Evolutionary conservation across 306 rosid genomes (phyloP).

Genomic region (Cotoneaster glaucophyllus): DNA sequence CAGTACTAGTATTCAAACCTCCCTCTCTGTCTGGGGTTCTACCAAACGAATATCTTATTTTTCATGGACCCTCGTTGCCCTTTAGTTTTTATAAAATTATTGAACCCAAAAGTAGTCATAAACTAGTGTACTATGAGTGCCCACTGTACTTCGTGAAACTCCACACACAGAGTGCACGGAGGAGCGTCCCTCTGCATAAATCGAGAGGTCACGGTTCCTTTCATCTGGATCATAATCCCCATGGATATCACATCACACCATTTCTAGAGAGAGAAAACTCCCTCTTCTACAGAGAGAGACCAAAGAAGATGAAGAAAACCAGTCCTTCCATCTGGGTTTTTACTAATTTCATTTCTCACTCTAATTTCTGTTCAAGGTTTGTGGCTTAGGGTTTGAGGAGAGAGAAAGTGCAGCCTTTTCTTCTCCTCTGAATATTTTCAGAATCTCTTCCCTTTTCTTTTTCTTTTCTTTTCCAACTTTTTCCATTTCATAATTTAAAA

Average conservation of each 20-base stretch:
- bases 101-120: not conserved
- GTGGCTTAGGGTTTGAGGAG: not conserved
- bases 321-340: not conserved
- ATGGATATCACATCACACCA: not conserved
- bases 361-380: not conserved
- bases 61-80: constrained; percentile 17
- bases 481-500: constrained; percentile 14
- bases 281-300: not conserved
- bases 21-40: not conserved
- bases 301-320: not conserved
- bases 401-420: not conserved
- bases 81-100: constrained; percentile 2
- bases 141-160: constrained; percentile 30
- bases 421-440: constrained; percentile 17
- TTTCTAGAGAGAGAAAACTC: not conserved
- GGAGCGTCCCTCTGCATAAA: constrained; percentile 30
- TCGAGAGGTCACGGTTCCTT: constrained; percentile 11
- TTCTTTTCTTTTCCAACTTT: constrained; percentile 2
- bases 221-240: constrained; percentile 6
- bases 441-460: constrained; percentile 7
- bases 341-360: not conserved
- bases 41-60: constrained; percentile 53
- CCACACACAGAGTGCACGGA: not conserved
- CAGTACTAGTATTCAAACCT: not conserved
- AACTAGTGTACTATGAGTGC: not conserved